Conservation (phyloP, 139 green algal genomes). For the Coelastrella sp. region DNA sequence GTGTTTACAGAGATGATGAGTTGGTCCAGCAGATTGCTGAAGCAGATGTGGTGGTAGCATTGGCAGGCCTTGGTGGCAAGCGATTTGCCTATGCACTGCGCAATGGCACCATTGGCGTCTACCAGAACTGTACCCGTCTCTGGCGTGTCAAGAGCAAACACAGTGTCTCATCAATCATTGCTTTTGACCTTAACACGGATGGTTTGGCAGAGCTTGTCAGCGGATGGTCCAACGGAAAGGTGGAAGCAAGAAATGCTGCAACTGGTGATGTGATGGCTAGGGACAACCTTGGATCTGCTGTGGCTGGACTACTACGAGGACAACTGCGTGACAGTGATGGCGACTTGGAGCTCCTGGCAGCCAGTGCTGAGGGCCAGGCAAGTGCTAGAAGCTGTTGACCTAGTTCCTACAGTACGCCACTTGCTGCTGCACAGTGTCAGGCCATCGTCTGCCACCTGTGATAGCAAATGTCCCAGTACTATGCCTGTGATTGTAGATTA, state of each 20-base stretch:
- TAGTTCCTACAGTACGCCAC: background rate
- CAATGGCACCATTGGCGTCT: constrained; percentile 82
- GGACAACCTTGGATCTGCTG: constrained; percentile 61
- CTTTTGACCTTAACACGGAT: constrained; percentile 79
- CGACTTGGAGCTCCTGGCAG: constrained; percentile 67
- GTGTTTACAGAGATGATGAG: constrained; percentile 74
- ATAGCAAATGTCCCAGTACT: no score
- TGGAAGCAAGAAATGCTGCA: constrained; percentile 64
- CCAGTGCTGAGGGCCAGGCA: constrained; percentile 55
- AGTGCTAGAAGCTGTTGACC: background rate
- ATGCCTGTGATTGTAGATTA: no score
- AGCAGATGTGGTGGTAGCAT: constrained; percentile 68
- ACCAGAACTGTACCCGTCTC: constrained; percentile 60
- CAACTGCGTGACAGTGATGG: constrained; percentile 69
- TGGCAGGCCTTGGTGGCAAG: constrained; percentile 43
- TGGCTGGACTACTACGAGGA: constrained; percentile 69
- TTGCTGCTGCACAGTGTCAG: background rate
- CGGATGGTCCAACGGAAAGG: constrained; percentile 84
- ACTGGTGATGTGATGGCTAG: constrained; percentile 78
- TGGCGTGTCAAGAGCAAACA: constrained; percentile 89
- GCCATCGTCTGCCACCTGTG: no score
- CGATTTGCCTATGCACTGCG: constrained; percentile 80
- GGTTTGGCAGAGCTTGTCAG: constrained; percentile 75
- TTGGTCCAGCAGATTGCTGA: constrained; percentile 72
- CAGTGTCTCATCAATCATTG: constrained; percentile 60